Conservation (phyloP, 139 green algal genomes). For the Chlamydomonas incerta region DNA sequence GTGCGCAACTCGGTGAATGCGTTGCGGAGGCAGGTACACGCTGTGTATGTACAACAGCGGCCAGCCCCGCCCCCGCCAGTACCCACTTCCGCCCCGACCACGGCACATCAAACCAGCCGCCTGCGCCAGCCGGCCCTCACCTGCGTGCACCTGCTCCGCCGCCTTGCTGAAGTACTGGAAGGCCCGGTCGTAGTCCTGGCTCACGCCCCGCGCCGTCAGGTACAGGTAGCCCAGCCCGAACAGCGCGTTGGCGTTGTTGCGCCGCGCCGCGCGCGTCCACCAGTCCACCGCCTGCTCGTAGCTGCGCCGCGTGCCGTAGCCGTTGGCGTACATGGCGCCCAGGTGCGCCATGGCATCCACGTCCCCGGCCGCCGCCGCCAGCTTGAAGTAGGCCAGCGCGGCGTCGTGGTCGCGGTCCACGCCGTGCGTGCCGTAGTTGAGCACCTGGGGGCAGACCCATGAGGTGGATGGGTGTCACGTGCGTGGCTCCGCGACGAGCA, state of each 20-base stretch:
- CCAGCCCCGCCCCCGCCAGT: too few species aligned
- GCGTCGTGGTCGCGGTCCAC: conserved; percentile 66
- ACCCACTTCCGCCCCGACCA: too few species aligned
- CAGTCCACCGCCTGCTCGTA: conserved; percentile 45
- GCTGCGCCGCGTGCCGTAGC: conserved; percentile 38
- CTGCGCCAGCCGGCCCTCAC: too few species aligned
- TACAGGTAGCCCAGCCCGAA: conserved; percentile 95
- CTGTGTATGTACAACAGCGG: too few species aligned
- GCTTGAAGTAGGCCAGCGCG: conserved; percentile 40
- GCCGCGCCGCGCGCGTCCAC: conserved; percentile 62
- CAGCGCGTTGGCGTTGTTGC: conserved; percentile 70
- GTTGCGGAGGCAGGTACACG: too few species aligned
- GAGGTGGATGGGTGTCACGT: conserved; percentile 2
- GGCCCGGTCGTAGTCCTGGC: conserved; percentile 57
- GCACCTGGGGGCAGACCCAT: conserved; percentile 55
- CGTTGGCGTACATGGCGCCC: conserved; percentile 91
- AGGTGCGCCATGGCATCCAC: conserved; percentile 87
- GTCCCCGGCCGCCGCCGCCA: conserved; percentile 78
- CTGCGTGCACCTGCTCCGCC: conserved; percentile 47
- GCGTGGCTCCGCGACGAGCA: too few species aligned
- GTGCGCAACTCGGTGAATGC: too few species aligned
- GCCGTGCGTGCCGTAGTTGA: conserved; percentile 81
- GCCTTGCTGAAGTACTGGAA: conserved; percentile 52
- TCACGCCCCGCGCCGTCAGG: conserved; percentile 79
- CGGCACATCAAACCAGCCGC: too few species aligned